Evolutionary conservation across 2,329 filamentous ascomycete genomes (phyloP).

Genomic region (Colletotrichum shisoi): DNA sequence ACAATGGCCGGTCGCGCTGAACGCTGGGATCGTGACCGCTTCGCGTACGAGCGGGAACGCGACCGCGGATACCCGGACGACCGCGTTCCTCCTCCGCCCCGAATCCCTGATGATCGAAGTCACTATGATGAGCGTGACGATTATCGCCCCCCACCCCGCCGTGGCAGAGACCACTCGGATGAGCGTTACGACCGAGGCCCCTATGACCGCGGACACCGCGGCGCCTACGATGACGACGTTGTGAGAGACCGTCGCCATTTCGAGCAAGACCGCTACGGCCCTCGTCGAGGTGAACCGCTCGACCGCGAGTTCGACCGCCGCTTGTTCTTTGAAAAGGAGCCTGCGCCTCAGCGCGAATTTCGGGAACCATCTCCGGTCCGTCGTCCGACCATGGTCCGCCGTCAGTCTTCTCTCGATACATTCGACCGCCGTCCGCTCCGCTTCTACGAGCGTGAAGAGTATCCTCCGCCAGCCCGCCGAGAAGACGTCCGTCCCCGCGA

Average conservation of each 20-base stretch:
- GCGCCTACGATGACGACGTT: slow-evolving; percentile 57
- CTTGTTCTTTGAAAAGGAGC: slow-evolving; percentile 63
- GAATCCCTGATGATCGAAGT: slow-evolving; percentile 56
- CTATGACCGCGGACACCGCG: slow-evolving; percentile 42
- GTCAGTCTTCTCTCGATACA: slow-evolving; percentile 89
- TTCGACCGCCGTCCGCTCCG: slow-evolving; percentile 77
- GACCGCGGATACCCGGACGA: slow-evolving; percentile 62
- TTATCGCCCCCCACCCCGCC: slow-evolving; percentile 44
- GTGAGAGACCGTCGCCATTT: slow-evolving; percentile 62
- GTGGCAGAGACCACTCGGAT: slow-evolving; percentile 58
- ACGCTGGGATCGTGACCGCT: slow-evolving; percentile 66
- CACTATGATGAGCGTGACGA: slow-evolving; percentile 40
- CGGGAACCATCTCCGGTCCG: slow-evolving; percentile 61
- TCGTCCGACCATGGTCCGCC: slow-evolving; percentile 74
- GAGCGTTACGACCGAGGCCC: slow-evolving; percentile 59
- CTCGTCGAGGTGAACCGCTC: slow-evolving; percentile 45
- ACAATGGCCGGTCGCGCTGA: slow-evolving; percentile 48
- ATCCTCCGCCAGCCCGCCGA: slow-evolving; percentile 64
- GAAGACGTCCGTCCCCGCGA: slow-evolving; percentile 54
- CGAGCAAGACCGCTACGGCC: slow-evolving; percentile 61
- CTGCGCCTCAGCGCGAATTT: slow-evolving; percentile 52
- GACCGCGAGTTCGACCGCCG: slow-evolving; percentile 61
- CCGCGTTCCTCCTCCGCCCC: slow-evolving; percentile 41
- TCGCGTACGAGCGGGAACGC: slow-evolving; percentile 53
- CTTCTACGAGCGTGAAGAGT: slow-evolving; percentile 67